Evolutionary conservation across 495 filamentous ascomycete genomes (phyloP).

Genomic region (Penicillium subrubescens): DNA sequence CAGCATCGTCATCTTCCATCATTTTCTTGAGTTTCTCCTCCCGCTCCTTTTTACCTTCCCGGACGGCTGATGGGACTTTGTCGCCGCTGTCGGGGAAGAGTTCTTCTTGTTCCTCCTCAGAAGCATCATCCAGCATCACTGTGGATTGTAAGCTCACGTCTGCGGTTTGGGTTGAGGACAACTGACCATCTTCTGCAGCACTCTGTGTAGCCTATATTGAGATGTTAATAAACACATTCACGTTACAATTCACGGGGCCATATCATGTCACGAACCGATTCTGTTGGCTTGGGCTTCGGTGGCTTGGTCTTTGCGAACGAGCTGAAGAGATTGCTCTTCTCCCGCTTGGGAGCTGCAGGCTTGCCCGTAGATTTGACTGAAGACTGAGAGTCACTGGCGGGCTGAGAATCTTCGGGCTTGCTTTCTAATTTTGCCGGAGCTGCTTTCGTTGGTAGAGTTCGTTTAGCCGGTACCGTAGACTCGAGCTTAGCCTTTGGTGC

Average conservation of each 20-base stretch:
- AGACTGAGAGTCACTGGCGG: conserved; percentile 27
- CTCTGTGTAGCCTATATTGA: conserved; percentile 27
- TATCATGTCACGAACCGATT: conserved; percentile 38
- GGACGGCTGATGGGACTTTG: conserved; percentile 37
- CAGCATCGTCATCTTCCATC: conserved; percentile 79
- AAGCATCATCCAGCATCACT: conserved; percentile 57
- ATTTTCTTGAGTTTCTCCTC: conserved; percentile 74
- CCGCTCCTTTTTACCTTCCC: conserved; percentile 66
- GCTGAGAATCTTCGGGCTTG: conserved; percentile 35
- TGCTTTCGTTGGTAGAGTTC: conserved; percentile 31
- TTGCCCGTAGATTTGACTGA: conserved; percentile 39
- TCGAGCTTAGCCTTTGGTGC: conserved; percentile 25
- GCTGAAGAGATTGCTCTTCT: conserved; percentile 71
- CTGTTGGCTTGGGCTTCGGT: conserved; percentile 58
- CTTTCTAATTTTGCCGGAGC: conserved; percentile 27
- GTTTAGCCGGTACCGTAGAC: conserved; percentile 38
- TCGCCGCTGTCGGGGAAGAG: conserved; percentile 50
- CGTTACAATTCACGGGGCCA: background rate
- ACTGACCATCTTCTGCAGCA: conserved; percentile 57
- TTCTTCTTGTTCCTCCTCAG: conserved; percentile 74
- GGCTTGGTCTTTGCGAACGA: conserved; percentile 82
- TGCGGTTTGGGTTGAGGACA: background rate
- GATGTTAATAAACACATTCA: background rate
- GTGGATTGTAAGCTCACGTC: conserved; percentile 20
- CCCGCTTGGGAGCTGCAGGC: conserved; percentile 56